Base-by-base conservation (phyloP, 2,329 filamentous ascomycete species). In the Neospermospora avenae region DNA sequence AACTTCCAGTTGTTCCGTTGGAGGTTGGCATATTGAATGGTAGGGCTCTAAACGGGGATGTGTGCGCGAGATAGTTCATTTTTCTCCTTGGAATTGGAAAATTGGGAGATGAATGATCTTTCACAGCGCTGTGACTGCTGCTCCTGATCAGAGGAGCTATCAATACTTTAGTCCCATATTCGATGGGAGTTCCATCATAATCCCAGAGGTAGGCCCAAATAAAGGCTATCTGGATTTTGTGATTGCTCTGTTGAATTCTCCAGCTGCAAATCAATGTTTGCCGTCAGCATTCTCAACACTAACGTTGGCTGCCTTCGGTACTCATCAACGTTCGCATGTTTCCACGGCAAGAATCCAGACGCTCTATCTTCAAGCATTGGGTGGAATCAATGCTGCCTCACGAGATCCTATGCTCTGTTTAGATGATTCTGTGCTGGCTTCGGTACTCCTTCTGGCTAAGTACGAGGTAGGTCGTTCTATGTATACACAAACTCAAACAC, bases 171-270 rank as follows among this genome's bases (percentile, higher is more conserved):
- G n/a, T n/a, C n/a, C n/a, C n/a, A n/a, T n/a, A n/a, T n/a, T n/a
- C n/a, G n/a, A n/a, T n/a, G n/a, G n/a, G 59, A 85, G 85, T 69
- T 86, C 82, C 67, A 77, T 86, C 57, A 74, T 85, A 20, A 66
- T 83, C 10, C 81, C 83, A 14, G 72, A 74, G n/a, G 75, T 79
- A 22, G 80, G 77, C 16, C 76, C 73, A 45, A 77, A 76, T 2
- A 73, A 80, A 11, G 83, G 84, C 0, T 84, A 81, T 68, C 75
- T 84, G 72, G 81, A 85, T 63, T 85, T 81, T 57, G 71, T 86
- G 4, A 68, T 84, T 5, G 82, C 83, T 8, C 71, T 85, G 20
- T 71, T 85, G 52, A 77, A 77, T 57, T 60, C 72, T 7, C 74
- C 78, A 2, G 69, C 71, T 0, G 66, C 74, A 0, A 72, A 76